Evolutionary conservation across 2,329 filamentous ascomycete genomes (phyloP), one percentile per base, ranked within the genome.

Genomic region (Scedosporium apiospermum): DNA sequence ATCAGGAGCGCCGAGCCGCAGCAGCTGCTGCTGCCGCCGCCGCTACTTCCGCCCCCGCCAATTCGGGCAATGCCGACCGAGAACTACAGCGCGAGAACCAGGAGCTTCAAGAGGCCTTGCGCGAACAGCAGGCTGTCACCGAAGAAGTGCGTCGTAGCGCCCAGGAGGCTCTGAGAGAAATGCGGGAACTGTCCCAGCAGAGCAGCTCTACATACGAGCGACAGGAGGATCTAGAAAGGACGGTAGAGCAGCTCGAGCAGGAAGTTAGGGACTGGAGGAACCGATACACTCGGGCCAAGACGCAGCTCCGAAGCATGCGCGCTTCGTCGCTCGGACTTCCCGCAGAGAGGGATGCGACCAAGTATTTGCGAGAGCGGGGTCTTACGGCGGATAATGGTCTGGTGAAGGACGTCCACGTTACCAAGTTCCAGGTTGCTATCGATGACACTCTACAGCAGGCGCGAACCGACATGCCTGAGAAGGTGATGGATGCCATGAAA

Each of bases 381-480:
- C 88, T 95, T 66, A 82, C 84, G 23, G 82, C 88, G 44, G 83
- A 88, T 12, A 83, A 87, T 64, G 95, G 95, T 5, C 74, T 95
- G 23, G 86, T 99, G 68, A 93, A 90, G 75, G 95, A 97, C 74
- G 84, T 97, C 12, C 90, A 97, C 72, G 86, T 99, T 67, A 97
- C 93, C 60, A 93, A 91, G 70, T 98, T 96, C 78, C 95, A 99
- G 74, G 88, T 98, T 64, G 85, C 92, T 23, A 90, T 99, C 65
- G 93, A 99, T 71, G 93, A 98, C 69, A 81, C 98, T 46, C 80
- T 99, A 42, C 88, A 88, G 66, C 84, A 82, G 49, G 91, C 92
- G 18, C 87, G 93, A 59, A 81, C 82, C 41, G 85, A 89, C n/a
- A 84, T 89, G 61, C 86, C 91, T 0, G 83, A 88, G 57, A 84